phyloP scores from a whole-genome alignment of 768 basidiomycete genomes.

The Tulasnella sp. region DNA sequence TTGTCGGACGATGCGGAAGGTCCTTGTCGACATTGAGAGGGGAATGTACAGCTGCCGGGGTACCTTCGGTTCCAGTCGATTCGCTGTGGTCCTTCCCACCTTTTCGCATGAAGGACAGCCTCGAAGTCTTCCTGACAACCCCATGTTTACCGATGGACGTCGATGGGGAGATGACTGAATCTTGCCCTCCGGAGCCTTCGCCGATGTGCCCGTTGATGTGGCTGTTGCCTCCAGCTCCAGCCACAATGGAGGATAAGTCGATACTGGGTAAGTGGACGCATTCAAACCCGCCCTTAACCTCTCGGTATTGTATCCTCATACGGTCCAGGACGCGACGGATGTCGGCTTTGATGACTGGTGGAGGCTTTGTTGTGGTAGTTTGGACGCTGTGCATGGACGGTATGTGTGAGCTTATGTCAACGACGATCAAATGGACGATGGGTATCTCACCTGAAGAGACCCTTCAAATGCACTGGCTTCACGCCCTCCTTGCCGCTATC shows the following conservation, averaged over 20 bases:
- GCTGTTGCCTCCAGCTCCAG: background rate
- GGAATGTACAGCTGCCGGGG: background rate
- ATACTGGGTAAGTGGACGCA: constrained; percentile 94
- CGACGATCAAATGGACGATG: background rate
- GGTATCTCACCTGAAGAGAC: constrained; percentile 66
- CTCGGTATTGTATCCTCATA: constrained; percentile 91
- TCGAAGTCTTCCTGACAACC: constrained; percentile 49
- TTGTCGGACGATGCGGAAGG: constrained; percentile 21
- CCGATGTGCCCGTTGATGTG: background rate
- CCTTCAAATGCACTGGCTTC: constrained; percentile 93
- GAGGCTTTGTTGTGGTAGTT: constrained; percentile 87
- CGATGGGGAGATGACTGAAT: background rate
- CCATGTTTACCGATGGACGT: constrained; percentile 27
- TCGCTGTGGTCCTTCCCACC: constrained; percentile 36
- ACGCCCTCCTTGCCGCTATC: constrained; percentile 45
- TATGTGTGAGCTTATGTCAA: constrained; percentile 29
- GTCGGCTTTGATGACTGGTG: constrained; percentile 69
- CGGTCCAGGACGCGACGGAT: constrained; percentile 80
- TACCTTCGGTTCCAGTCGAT: constrained; percentile 23
- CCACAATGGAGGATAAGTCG: constrained; percentile 61
- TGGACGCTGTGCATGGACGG: constrained; percentile 45
- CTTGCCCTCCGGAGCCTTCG: background rate
- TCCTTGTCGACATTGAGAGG: constrained; percentile 36
- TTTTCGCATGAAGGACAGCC: constrained; percentile 56
- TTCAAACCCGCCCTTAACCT: constrained; percentile 85